Conservation (phyloP, 2,329 filamentous ascomycete genomes). For the Cladophialophora chaetospira region DNA sequence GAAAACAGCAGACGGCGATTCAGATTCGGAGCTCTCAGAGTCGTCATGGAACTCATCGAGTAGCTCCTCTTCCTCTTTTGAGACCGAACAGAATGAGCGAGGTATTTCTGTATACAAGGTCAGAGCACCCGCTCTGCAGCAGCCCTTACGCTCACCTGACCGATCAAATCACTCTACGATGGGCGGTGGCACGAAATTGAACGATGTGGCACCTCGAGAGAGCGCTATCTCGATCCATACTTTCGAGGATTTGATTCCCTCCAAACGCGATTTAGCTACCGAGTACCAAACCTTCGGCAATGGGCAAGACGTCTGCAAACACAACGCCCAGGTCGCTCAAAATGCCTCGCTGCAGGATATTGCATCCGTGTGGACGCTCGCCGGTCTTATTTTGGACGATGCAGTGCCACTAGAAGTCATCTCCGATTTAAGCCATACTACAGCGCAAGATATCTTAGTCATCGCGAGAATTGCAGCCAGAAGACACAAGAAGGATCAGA, state of each 20-base stretch:
- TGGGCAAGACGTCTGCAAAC: constrained; percentile 75
- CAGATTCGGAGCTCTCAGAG: constrained; percentile 49
- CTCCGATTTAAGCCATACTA: constrained; percentile 54
- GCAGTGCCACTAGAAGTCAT: constrained; percentile 66
- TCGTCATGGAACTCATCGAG: constrained; percentile 64
- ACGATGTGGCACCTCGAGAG: constrained; percentile 50
- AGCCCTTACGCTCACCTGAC: constrained; percentile 55
- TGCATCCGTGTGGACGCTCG: constrained; percentile 80
- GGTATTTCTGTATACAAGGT: constrained; percentile 45
- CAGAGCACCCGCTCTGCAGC: constrained; percentile 40
- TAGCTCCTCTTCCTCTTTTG: constrained; percentile 50
- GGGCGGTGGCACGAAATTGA: constrained; percentile 54
- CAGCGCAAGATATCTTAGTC: constrained; percentile 64
- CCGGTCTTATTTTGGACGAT: constrained; percentile 74
- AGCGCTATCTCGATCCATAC: constrained; percentile 72
- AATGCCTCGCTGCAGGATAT: constrained; percentile 71
- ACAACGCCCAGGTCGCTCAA: constrained; percentile 78
- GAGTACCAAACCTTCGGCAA: constrained; percentile 84
- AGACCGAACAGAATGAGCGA: constrained; percentile 50
- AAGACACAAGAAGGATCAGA: constrained; percentile 41
- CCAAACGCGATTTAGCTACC: constrained; percentile 73
- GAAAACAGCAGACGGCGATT: constrained; percentile 42
- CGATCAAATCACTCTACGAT: constrained; percentile 56
- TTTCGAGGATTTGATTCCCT: constrained; percentile 70
- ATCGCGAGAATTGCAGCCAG: constrained; percentile 66